Evolutionary conservation across 768 basidiomycete genomes (phyloP).

Genomic region (Pleurotus pulmonarius): DNA sequence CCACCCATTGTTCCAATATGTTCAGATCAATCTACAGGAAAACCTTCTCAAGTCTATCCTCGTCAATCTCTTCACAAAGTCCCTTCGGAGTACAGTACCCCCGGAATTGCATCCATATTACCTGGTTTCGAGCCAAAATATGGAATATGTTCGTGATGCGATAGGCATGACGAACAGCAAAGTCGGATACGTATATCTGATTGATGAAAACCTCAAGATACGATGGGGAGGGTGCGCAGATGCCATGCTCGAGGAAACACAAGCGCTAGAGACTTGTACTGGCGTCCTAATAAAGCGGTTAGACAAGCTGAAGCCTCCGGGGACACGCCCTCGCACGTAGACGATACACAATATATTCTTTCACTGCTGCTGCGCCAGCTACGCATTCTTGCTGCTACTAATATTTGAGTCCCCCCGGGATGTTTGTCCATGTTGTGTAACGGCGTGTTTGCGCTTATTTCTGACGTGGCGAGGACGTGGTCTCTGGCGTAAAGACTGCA

Average conservation of each 20-base stretch:
- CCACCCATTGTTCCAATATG: constrained; percentile 63
- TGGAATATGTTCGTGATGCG: constrained; percentile 82
- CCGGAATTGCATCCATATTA: constrained; percentile 64
- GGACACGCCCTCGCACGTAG: not conserved
- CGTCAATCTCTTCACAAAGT: constrained; percentile 77
- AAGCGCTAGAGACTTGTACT: constrained; percentile 64
- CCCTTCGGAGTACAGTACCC: constrained; percentile 67
- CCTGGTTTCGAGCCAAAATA: constrained; percentile 76
- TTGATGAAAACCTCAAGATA: constrained; percentile 80
- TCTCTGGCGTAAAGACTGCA: constrained; percentile 2
- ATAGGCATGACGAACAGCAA: constrained; percentile 87
- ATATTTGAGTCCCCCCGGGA: not conserved
- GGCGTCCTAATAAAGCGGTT: constrained; percentile 65
- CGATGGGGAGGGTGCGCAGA: constrained; percentile 93
- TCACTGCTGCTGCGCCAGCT: not conserved
- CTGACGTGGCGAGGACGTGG: constrained; percentile 8
- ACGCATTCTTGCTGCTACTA: not conserved
- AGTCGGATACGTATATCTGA: constrained; percentile 88
- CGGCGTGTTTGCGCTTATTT: constrained; percentile 13
- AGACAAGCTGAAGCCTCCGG: constrained; percentile 22
- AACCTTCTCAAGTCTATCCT: constrained; percentile 91
- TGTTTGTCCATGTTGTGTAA: not conserved
- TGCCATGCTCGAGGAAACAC: constrained; percentile 69
- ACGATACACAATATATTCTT: not conserved
- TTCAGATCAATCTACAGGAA: constrained; percentile 92